phyloP scores from a whole-genome alignment of 148 eudicot species.

The Gaultheria prostrata region DNA sequence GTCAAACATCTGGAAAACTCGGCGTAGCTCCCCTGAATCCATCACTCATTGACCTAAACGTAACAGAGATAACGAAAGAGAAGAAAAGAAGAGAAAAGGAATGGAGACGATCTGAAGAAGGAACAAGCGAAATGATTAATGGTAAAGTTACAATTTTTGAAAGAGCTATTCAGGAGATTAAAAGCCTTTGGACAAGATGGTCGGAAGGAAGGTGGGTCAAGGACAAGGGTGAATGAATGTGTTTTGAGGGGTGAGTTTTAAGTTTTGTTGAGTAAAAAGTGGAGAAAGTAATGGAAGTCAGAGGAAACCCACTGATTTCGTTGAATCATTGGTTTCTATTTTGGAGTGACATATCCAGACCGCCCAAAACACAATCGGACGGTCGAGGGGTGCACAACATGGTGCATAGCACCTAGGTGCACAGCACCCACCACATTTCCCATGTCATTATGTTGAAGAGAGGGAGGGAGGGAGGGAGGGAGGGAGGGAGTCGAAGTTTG shows the following conservation, averaged over 20 bases:
- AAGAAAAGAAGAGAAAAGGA: no score
- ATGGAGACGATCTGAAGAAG: background rate
- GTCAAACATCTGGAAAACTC: slow-evolving; percentile 38
- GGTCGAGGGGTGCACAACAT: no score
- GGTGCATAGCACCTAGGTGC: no score
- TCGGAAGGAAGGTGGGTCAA: background rate
- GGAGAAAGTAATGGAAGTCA: slow-evolving; percentile 1
- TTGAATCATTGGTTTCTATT: background rate
- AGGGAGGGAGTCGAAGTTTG: background rate
- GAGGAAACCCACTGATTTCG: slow-evolving; percentile 17
- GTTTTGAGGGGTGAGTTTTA: background rate
- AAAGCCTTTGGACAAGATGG: background rate
- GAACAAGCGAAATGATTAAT: background rate
- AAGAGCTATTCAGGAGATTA: background rate
- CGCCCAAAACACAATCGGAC: no score
- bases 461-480: no score
- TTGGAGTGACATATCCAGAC: no score
- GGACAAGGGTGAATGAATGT: background rate
- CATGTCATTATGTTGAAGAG: background rate
- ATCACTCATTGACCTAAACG: slow-evolving; percentile 3
- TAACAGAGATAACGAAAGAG: background rate
- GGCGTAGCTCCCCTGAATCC: slow-evolving; percentile 29
- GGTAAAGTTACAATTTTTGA: background rate
- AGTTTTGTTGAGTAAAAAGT: background rate
- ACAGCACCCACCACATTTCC: no score